Evolutionary conservation across 2,329 filamentous ascomycete species (phyloP).

Genomic region (Pseudogymnoascus sp.): DNA sequence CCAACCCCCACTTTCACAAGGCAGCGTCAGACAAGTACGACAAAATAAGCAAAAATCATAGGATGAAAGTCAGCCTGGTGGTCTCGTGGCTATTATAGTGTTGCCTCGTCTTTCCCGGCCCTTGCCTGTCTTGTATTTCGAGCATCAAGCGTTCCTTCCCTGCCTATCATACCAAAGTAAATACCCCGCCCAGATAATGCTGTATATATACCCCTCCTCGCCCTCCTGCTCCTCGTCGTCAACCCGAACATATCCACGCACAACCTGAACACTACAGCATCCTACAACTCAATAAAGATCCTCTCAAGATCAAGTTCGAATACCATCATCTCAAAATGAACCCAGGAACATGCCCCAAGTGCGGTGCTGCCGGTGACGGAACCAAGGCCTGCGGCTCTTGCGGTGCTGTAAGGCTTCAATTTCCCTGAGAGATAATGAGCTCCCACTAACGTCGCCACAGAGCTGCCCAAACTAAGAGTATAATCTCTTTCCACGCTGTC

Average conservation of each 20-base stretch:
- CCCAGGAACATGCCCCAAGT: conserved; percentile 5
- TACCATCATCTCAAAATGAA: conserved; percentile 9
- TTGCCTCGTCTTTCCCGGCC: not conserved
- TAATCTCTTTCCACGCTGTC: not conserved
- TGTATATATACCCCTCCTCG: conserved; percentile 3
- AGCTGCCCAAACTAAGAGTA: conserved; percentile 10
- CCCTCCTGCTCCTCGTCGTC: not conserved
- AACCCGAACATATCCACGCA: not conserved
- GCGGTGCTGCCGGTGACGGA: conserved; percentile 3
- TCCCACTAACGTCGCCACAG: not conserved
- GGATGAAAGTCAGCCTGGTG: not conserved
- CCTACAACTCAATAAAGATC: not conserved
- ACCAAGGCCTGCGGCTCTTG: conserved; percentile 9
- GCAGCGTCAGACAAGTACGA: conserved; percentile 4
- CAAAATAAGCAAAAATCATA: conserved; percentile 8
- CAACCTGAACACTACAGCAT: not conserved
- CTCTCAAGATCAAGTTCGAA: not conserved
- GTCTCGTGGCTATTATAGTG: conserved; percentile 7
- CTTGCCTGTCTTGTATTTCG: not conserved
- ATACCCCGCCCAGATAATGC: conserved; percentile 3
- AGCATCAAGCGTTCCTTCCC: conserved; percentile 6
- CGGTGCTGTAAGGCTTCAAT: conserved; percentile 1
- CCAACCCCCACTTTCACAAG: conserved; percentile 5
- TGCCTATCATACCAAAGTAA: conserved; percentile 3
- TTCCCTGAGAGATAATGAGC: not conserved